Evolutionary conservation across 2,329 filamentous ascomycete genomes (phyloP), one percentile per base, ranked within the genome.

Genomic region (Phialophora tarda): DNA sequence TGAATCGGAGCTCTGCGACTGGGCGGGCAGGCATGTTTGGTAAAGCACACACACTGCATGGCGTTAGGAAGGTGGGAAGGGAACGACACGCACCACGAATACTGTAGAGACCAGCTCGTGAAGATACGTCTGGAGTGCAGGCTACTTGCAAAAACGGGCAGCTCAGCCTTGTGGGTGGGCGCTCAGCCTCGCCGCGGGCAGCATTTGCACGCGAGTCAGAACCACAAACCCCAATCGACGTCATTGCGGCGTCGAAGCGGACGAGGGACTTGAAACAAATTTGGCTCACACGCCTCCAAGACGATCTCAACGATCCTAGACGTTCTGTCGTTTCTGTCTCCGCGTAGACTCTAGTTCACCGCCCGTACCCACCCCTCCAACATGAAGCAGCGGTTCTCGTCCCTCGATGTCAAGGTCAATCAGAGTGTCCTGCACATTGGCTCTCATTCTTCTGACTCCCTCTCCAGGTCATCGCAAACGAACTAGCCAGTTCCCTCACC

Each of bases 381-480:
- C 63, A 86, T 86, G 84, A 86, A 86, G 78, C 84, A 86, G 73
- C 81, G 84, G 72, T 86, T 85, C 73, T 86, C 84, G 32, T 86
- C 84, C 54, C 76, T 86, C 56, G 84, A 86, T 73, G 83, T 86
- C 65, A 84, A 85, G 80, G 84, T 85, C 74, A 24, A 70, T 64
- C 26, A 23, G 8, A 11, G 23, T 14, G 30, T 48, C 23, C 23
- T 28, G n/a, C 24, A 14, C 17, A 55, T 30, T 26, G 30, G 62
- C 48, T 32, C 50, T 54, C 38, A 34, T 63, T 14, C 41, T 62
- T 28, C 65, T 68, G 54, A 68, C 63, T 56, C 24, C 28, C 8
- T 47, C 17, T 61, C 11, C 75, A 96, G 92, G 92, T 96, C 79
- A 96, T 98, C 76, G 91, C 93, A 64, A 92, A 96, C 77, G 95